These are phyloP conservation scores for Globisporangium recalcitrans DNA, from an alignment of 352 stramenopile genomes.

Conservation along the genomic window DNA sequence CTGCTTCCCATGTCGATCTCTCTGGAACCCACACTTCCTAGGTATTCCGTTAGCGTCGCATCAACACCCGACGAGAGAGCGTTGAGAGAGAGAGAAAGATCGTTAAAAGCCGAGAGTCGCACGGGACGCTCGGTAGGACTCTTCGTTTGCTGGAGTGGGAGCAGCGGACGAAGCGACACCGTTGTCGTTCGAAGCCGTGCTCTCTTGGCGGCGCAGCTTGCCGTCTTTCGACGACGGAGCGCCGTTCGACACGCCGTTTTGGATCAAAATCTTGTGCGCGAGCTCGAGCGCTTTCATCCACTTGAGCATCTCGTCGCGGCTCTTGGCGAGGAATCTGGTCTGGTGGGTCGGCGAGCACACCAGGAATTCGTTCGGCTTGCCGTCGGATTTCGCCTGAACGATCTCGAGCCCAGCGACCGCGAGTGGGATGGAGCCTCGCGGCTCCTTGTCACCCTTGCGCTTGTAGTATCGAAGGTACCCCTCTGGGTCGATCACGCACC, in stretches of 20 bases:
- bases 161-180: background rate
- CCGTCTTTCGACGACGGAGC: slow-evolving; percentile 11
- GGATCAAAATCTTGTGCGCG: slow-evolving; percentile 48
- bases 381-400: slow-evolving; percentile 57
- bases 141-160: slow-evolving; percentile 12
- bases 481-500: slow-evolving; percentile 60
- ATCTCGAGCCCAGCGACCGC: slow-evolving; percentile 67
- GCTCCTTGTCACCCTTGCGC: slow-evolving; percentile 67
- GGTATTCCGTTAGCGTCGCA: background rate
- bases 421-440: slow-evolving; percentile 60
- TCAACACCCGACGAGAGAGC: background rate
- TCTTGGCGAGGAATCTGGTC: slow-evolving; percentile 72
- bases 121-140: slow-evolving; percentile 36
- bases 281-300: slow-evolving; percentile 63
- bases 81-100: background rate
- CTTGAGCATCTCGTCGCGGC: slow-evolving; percentile 54
- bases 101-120: slow-evolving; percentile 66
- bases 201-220: slow-evolving; percentile 22
- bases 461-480: slow-evolving; percentile 78
- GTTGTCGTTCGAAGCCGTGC: slow-evolving; percentile 19
- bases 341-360: slow-evolving; percentile 72
- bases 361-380: slow-evolving; percentile 73
- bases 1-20: too few species aligned
- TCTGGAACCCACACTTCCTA: background rate
- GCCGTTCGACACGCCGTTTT: slow-evolving; percentile 29